Conservation (phyloP, 208 protist species). For the Leishmania major region DNA sequence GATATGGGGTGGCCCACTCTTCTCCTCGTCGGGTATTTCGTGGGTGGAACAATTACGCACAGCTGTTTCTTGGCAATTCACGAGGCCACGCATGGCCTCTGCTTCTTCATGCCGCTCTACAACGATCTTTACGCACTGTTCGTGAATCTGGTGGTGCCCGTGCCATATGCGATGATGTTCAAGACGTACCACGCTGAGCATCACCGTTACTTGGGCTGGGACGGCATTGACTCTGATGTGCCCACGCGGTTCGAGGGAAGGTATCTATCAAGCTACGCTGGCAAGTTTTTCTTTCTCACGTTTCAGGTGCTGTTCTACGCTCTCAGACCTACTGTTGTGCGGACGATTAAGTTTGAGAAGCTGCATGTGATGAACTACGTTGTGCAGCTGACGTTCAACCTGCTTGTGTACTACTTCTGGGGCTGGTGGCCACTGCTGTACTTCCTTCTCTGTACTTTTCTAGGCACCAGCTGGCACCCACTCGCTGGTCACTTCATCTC, state of each 20-base stretch:
- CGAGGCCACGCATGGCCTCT: conserved; percentile 91
- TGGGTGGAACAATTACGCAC: conserved; percentile 88
- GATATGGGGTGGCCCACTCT: conserved; percentile 74
- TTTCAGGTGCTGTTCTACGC: conserved; percentile 93
- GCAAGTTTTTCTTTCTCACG: conserved; percentile 86
- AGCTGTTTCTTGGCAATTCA: conserved; percentile 90
- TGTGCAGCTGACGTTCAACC: conserved; percentile 46
- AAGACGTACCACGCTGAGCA: conserved; percentile 94
- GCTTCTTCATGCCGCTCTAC: conserved; percentile 65
- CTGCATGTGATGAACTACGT: conserved; percentile 62
- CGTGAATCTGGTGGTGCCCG: conserved; percentile 83
- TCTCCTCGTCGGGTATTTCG: conserved; percentile 69
- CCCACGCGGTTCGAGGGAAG: conserved; percentile 76
- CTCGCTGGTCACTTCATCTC: conserved; percentile 92
- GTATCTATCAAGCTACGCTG: conserved; percentile 62
- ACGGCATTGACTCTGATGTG: conserved; percentile 88
- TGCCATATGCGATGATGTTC: conserved; percentile 93
- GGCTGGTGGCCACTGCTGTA: conserved; percentile 76
- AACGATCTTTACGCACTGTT: conserved; percentile 90
- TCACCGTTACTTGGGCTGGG: conserved; percentile 92
- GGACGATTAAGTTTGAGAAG: conserved; percentile 59
- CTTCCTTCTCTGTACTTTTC: conserved; percentile 72
- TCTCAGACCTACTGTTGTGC: conserved; percentile 79
- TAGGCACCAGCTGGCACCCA: conserved; percentile 90
- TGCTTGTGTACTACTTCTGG: conserved; percentile 50